Conservation (phyloP, 2,329 filamentous ascomycete species). For the Sarocladium kiliense region DNA sequence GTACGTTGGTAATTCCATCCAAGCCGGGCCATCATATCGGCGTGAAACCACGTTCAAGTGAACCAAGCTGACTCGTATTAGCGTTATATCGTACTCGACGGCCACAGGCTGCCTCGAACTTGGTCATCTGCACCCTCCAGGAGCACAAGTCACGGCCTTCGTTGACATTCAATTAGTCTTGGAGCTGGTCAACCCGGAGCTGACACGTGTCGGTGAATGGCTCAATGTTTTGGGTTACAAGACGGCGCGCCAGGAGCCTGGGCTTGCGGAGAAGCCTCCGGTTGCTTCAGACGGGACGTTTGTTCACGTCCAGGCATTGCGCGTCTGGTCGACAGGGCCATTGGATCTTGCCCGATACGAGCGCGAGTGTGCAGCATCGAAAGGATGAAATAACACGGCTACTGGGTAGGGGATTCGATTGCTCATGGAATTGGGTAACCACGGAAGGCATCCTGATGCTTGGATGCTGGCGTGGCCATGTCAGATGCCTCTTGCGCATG, state of each 20-base stretch:
- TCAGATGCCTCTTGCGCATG: neutral
- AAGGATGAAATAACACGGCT: neutral
- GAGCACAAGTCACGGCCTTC: slow-evolving; percentile 40
- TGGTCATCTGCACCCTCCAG: slow-evolving; percentile 58
- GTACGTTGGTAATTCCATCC: slow-evolving; percentile 46
- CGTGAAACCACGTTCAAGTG: neutral
- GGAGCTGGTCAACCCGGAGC: slow-evolving; percentile 54
- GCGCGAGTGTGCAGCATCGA: slow-evolving; percentile 37
- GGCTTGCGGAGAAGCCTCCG: neutral
- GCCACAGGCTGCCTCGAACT: slow-evolving; percentile 58
- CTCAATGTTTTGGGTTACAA: slow-evolving; percentile 85
- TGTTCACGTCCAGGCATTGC: slow-evolving; percentile 62
- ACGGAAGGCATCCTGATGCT: neutral
- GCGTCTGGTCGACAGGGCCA: slow-evolving; percentile 72
- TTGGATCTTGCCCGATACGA: slow-evolving; percentile 71
- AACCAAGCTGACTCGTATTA: slow-evolving; percentile 24
- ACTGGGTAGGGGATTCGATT: neutral
- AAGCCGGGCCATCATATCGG: neutral
- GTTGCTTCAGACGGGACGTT: slow-evolving; percentile 15
- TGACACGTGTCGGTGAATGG: slow-evolving; percentile 74
- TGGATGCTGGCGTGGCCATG: neutral
- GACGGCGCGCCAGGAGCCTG: slow-evolving; percentile 19
- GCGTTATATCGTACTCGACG: slow-evolving; percentile 47
- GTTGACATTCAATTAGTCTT: slow-evolving; percentile 72
- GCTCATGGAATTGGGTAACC: neutral